Conservation (phyloP, 2,329 filamentous ascomycete species). For the Neofusicoccum kwambonambiense region DNA sequence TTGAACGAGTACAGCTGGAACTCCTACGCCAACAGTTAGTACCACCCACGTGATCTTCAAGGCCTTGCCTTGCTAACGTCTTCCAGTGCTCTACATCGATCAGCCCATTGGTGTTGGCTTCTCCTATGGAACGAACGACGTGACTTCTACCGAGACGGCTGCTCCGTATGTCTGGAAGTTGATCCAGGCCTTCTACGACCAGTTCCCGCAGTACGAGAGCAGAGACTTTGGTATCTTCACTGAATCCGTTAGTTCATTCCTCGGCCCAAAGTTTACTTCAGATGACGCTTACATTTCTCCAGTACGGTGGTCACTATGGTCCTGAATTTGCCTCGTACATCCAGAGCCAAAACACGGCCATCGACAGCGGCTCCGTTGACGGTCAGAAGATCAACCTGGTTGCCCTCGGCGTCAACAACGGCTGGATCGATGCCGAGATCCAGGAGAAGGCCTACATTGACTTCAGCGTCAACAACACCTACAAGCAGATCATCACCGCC, state of each 20-base stretch:
- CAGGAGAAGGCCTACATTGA: constrained; percentile 20
- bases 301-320: constrained; percentile 16
- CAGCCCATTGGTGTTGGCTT: constrained; percentile 43
- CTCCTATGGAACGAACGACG: constrained; percentile 39
- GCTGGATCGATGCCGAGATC: constrained; percentile 41
- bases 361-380: background rate
- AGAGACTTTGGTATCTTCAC: constrained; percentile 31
- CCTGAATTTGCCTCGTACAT: constrained; percentile 19
- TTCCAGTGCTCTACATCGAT: constrained; percentile 39
- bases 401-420: constrained; percentile 31
- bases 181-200: constrained; percentile 47
- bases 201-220: constrained; percentile 18
- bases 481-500: constrained; percentile 14
- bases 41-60: background rate
- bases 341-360: constrained; percentile 16
- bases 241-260: background rate
- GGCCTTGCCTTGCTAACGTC: background rate
- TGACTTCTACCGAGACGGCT: constrained; percentile 46
- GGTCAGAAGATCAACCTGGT: constrained; percentile 19
- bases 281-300: background rate
- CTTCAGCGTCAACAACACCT: constrained; percentile 16
- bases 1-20: constrained; percentile 49
- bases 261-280: background rate
- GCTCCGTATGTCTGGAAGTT: constrained; percentile 56
- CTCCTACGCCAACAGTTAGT: constrained; percentile 38